Evolutionary conservation across 78 protist species (phyloP).

Genomic region (Polysphondylium violaceum): DNA sequence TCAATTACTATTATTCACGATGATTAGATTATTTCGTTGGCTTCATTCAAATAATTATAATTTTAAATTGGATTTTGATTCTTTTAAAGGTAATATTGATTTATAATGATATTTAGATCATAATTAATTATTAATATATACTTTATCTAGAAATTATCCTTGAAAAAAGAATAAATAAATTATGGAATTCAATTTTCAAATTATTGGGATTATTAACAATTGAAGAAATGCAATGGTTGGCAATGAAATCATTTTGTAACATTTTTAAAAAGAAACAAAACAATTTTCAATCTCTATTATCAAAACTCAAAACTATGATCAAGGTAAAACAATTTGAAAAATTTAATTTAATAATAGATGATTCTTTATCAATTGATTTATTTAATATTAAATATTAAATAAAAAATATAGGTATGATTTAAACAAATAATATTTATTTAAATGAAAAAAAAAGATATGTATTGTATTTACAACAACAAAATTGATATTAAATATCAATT

Average conservation of each 20-base stretch:
- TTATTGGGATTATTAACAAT: not conserved
- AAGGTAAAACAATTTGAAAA: not conserved
- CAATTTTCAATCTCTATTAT: not conserved
- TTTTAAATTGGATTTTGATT: not conserved
- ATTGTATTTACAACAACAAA: too few species aligned
- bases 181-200: not conserved
- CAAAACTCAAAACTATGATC: not conserved
- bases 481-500: too few species aligned
- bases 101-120: too few species aligned
- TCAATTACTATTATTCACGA: not conserved
- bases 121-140: not conserved
- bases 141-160: not conserved
- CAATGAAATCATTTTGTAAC: not conserved
- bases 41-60: not conserved
- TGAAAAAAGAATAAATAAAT: not conserved
- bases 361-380: slow-evolving; percentile 16
- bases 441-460: too few species aligned
- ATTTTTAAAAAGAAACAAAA: slow-evolving; percentile 2
- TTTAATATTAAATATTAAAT: slow-evolving; percentile 13
- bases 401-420: too few species aligned
- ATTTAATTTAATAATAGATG: not conserved
- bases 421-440: too few species aligned
- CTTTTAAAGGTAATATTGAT: not conserved
- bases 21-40: slow-evolving; percentile 27
- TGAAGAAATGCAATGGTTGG: slow-evolving; percentile 3